Base-by-base conservation (phyloP, 2,329 filamentous ascomycete species). In the Lachnellula hyalina region DNA sequence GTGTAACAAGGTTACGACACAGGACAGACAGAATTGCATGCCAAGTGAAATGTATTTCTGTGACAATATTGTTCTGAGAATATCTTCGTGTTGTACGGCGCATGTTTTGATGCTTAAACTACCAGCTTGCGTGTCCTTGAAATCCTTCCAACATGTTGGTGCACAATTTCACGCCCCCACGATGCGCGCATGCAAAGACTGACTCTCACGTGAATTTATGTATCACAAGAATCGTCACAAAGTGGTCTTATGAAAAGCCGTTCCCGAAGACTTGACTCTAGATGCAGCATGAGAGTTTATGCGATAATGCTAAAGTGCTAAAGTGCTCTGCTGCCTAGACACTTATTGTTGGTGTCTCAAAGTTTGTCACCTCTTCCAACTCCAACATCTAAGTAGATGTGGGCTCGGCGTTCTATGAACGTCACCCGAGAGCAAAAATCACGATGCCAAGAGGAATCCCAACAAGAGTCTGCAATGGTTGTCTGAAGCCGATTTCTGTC, bases 131-230 rank as follows among this genome's bases (percentile, higher is more conserved):
- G 14, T n/a, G 36, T 14, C 14, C 14, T 17, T 17, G 36, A 17
- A 17, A 17, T 38, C 14, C n/a, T 17, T 36, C 15, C 9, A 3
- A 14, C 14, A 17, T 14, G 36, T 38, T 38, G 8, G 12, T 12
- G 36, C 12, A 17, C n/a, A 5, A 15, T 17, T 38, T 38, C n/a
- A 14, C 36, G 14, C n/a, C 40, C 32, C 35, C 17, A 28, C 28
- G 28, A 28, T 28, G 28, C 28, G 28, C 28, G 8, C 8, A 28
- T 28, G 23, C 17, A 15, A 36, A 25, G 36, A 36, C 17, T 54
- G 47, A 50, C 47, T 50, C 34, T 50, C 52, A 50, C 52, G 47
- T 54, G 52, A 47, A 47, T 6, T 49, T 41, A 44, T 21, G 21
- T 44, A 21, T 45, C 28, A 49, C 12, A n/a, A 42, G 9, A 44